phyloP scores from a whole-genome alignment of 2,329 filamentous ascomycete genomes.

The Canariomyces notabilis region DNA sequence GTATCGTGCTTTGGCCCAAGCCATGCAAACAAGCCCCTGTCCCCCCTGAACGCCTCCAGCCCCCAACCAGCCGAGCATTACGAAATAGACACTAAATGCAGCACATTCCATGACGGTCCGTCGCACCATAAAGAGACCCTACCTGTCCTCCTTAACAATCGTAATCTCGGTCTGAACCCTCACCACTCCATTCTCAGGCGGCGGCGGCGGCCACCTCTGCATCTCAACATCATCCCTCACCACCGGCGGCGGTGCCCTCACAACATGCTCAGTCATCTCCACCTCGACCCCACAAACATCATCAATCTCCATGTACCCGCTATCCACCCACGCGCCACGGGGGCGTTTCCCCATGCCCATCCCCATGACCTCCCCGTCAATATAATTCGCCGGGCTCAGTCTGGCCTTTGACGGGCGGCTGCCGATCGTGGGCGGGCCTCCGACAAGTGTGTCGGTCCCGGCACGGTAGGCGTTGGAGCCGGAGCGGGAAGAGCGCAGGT shows the following conservation, averaged over 20 bases:
- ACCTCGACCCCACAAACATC: conserved; percentile 15
- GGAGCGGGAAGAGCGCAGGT: not conserved
- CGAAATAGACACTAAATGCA: too few species aligned
- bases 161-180: conserved; percentile 6
- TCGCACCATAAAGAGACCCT: too few species aligned
- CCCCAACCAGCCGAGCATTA: too few species aligned
- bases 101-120: too few species aligned
- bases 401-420: conserved; percentile 9
- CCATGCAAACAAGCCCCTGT: too few species aligned
- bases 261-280: conserved; percentile 10
- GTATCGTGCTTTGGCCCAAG: too few species aligned
- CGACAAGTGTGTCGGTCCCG: not conserved
- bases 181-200: not conserved
- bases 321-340: conserved; percentile 8
- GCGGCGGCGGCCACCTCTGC: not conserved
- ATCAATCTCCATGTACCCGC: conserved; percentile 8
- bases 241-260: conserved; percentile 2
- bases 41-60: too few species aligned
- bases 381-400: not conserved
- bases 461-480: not conserved
- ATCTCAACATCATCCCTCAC: conserved; percentile 1
- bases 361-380: conserved; percentile 6
- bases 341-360: not conserved
- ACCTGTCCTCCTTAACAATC: conserved; percentile 1
- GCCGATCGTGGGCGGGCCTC: conserved; percentile 15